Evolutionary conservation across 768 basidiomycete species (phyloP), one percentile per base, ranked within the genome.

Genomic region (Vararia minispora): DNA sequence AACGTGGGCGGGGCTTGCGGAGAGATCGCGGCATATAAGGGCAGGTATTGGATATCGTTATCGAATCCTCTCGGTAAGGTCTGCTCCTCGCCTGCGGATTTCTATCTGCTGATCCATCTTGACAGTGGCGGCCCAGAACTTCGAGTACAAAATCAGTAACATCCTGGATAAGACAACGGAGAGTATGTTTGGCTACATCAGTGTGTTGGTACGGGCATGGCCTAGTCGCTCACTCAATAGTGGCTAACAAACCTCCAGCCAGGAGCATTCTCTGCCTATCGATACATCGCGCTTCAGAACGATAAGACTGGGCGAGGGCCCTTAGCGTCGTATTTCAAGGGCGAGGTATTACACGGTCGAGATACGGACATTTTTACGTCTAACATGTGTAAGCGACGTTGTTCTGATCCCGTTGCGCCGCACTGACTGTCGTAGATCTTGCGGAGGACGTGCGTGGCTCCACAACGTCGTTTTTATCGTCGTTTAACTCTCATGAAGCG

Each of bases 1-100:
- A 94, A 84, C 43, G 88, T 98, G 10, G 92, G 76, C 9, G 94
- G 92, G 13, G 91, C 94, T 9, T 98, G 94, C 57, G 94, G 94
- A n/a, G 94, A 98, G 60, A 90, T 94, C 52, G 84, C 86, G 7
- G 79, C 70, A 11, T 85, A 90, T 62, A 97, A 97, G 58, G 94
- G 92, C 44, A 79, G 78, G 62, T 78, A 79, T 41, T 91, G 91
- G 85, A 71, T 68, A 12, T 68, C 72, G 17, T 65, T 89, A 36
- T 50, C 89, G 44, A 97, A 95, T 53, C 91, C 91, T 0, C 65
- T 95, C 14, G 84, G 82, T 82, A 52, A 18, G 65, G 48, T 11
- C n/a, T 13, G 9, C 20, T 25, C 24, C 31, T 24, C 29, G 39
- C 34, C 26, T 21, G 3, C 20, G 9, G 11, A 20, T 7, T 18